A percentile compares a stretch with the other conserved stretches of the same genome.
Evolutionary conservation across 495 filamentous ascomycete genomes (phyloP).

Genomic region (Darksidea phi): DNA sequence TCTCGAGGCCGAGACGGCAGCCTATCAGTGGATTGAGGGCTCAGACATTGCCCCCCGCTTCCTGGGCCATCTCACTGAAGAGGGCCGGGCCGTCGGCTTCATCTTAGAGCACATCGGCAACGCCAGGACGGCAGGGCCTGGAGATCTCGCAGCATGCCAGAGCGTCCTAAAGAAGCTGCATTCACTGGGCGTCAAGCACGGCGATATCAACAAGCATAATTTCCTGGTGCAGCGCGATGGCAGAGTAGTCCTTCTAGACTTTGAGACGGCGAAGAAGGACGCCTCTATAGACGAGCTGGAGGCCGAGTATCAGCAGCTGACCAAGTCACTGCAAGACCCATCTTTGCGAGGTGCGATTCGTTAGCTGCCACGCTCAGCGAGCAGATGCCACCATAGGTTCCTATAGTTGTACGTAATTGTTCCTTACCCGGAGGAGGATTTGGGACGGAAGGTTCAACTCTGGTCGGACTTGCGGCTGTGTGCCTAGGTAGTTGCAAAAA

Average conservation of each 20-base stretch:
- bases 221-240: constrained; percentile 1
- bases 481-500: too few relatives aligned
- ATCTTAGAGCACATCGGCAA: neutral
- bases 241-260: neutral
- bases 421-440: too few relatives aligned
- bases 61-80: constrained; percentile 8
- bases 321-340: too few relatives aligned
- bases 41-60: neutral
- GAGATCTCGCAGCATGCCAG: neutral
- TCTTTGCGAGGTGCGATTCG: too few relatives aligned
- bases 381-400: too few relatives aligned
- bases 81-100: constrained; percentile 2
- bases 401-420: too few relatives aligned
- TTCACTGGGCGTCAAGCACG: neutral
- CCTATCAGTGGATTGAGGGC: constrained; percentile 1
- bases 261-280: neutral
- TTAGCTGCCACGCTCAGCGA: too few relatives aligned
- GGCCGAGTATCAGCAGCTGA: too few relatives aligned
- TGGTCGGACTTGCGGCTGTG: too few relatives aligned
- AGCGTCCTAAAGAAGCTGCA: neutral
- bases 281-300: neutral
- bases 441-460: too few relatives aligned
- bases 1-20: neutral
- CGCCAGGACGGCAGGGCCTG: neutral
- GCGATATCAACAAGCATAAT: constrained; percentile 6